These are phyloP conservation scores for Lipomyces japonicus DNA, from an alignment of 805 yeast species.

Conservation along the genomic window DNA sequence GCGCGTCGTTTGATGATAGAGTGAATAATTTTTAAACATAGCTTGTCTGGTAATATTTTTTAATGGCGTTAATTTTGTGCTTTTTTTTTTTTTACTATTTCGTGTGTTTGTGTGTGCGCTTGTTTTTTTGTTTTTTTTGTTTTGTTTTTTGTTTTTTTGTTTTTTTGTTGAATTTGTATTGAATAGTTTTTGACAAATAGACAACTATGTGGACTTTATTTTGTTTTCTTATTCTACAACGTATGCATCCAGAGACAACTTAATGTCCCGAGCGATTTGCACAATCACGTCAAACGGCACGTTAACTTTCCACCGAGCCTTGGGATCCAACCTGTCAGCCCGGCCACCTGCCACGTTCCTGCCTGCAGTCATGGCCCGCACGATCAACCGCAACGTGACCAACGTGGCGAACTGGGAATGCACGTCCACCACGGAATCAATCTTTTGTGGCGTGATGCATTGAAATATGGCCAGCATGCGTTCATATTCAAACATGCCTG, in stretches of 20 bases:
- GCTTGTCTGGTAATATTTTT: too few species aligned
- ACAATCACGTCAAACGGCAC: conserved; percentile 63
- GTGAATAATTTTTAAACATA: too few species aligned
- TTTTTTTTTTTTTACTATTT: too few species aligned
- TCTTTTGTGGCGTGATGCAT: conserved; percentile 54
- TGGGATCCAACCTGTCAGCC: conserved; percentile 57
- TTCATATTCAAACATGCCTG: conserved; percentile 72
- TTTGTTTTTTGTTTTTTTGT: neutral
- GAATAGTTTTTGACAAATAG: neutral
- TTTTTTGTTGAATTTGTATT: neutral
- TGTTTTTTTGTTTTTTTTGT: too few species aligned
- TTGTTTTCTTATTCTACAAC: conserved; percentile 40
- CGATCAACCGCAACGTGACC: conserved; percentile 49
- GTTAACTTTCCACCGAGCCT: conserved; percentile 74
- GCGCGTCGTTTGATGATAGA: too few species aligned
- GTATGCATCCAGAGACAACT: conserved; percentile 64
- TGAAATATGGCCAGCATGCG: conserved; percentile 74
- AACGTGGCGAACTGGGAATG: conserved; percentile 50
- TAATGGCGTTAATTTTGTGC: too few species aligned
- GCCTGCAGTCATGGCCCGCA: conserved; percentile 39
- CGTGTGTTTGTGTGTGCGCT: too few species aligned
- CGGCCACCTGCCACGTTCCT: neutral
- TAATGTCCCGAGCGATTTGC: conserved; percentile 58
- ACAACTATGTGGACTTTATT: neutral
- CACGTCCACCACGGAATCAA: conserved; percentile 29